Evolutionary conservation across 257 asterid species (phyloP).

Genomic region (Salvia splendens): DNA sequence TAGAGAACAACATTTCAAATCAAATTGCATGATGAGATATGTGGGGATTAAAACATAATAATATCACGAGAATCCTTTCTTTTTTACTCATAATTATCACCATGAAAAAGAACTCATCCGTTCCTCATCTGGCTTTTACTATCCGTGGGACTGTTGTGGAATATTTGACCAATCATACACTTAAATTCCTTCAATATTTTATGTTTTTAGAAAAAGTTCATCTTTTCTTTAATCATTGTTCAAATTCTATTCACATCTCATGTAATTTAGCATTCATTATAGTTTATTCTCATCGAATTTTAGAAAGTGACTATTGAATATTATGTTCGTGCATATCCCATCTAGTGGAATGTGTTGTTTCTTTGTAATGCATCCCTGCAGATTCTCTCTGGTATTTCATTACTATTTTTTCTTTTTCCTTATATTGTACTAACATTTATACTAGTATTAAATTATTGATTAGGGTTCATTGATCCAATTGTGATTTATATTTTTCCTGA

Average conservation of each 20-base stretch:
- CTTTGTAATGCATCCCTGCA: too few species aligned
- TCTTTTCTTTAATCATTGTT: neutral
- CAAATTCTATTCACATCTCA: neutral
- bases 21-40: slow-evolving; percentile 21
- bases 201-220: neutral
- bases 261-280: too few species aligned
- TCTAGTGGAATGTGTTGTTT: too few species aligned
- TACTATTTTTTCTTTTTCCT: too few species aligned
- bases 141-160: slow-evolving; percentile 1
- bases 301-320: too few species aligned
- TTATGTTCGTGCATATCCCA: too few species aligned
- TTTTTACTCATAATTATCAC: neutral
- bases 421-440: too few species aligned
- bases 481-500: too few species aligned
- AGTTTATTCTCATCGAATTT: too few species aligned
- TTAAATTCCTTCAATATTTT: neutral
- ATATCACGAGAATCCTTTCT: slow-evolving; percentile 34
- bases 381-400: too few species aligned
- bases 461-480: too few species aligned
- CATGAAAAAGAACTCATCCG: neutral
- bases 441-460: too few species aligned
- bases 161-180: neutral
- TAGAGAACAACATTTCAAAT: slow-evolving; percentile 34
- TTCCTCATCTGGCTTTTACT: neutral
- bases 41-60: slow-evolving; percentile 9